Conservation (phyloP, 495 filamentous ascomycete species). For the Penicillium bialowiezense region DNA sequence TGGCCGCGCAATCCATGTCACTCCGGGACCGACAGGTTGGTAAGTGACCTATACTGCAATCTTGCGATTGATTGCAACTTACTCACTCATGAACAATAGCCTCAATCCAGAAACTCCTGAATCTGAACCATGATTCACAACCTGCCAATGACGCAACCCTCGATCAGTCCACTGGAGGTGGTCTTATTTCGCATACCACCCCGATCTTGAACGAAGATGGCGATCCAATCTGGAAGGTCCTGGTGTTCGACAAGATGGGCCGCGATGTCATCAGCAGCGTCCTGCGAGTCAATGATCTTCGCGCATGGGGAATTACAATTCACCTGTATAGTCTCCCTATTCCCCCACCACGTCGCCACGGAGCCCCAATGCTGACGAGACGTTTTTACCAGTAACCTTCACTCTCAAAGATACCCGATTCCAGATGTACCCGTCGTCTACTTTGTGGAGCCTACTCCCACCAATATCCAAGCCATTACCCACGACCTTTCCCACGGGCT, state of each 20-base stretch:
- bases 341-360: neutral
- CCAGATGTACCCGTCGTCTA: slow-evolving; percentile 97
- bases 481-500: slow-evolving; percentile 80
- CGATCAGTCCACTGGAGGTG: slow-evolving; percentile 49
- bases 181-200: slow-evolving; percentile 64
- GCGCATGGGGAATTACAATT: slow-evolving; percentile 93
- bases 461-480: slow-evolving; percentile 82
- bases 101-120: slow-evolving; percentile 93
- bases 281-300: slow-evolving; percentile 84
- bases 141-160: slow-evolving; percentile 54
- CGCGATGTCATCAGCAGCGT: slow-evolving; percentile 88
- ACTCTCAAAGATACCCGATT: slow-evolving; percentile 80
- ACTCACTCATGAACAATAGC: slow-evolving; percentile 51
- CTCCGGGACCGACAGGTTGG: slow-evolving; percentile 96
- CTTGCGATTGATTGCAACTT: slow-evolving; percentile 3
- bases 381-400: slow-evolving; percentile 61
- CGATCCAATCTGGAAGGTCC: slow-evolving; percentile 73
- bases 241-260: slow-evolving; percentile 69
- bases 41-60: slow-evolving; percentile 55
- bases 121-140: slow-evolving; percentile 75
- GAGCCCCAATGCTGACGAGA: slow-evolving; percentile 10
- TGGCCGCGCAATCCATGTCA: slow-evolving; percentile 72
- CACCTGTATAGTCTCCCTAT: slow-evolving; percentile 63
- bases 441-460: slow-evolving; percentile 80
- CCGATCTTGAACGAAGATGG: slow-evolving; percentile 86